These are phyloP conservation scores for Clonostachys solani DNA, from an alignment of 2,329 filamentous ascomycete genomes.

Conservation along the genomic window DNA sequence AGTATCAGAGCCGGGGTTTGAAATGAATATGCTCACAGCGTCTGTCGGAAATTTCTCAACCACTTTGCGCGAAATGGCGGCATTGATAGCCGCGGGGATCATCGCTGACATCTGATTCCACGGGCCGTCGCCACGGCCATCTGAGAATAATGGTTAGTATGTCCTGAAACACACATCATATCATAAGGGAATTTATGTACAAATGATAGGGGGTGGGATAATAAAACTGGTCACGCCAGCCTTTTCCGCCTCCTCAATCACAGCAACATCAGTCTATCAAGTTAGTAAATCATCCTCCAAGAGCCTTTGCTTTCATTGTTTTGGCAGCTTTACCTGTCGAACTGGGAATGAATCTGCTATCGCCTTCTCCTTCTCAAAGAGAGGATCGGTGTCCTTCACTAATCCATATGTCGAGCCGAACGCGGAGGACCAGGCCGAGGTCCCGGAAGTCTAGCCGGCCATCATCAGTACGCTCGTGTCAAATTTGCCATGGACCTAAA, in stretches of 20 bases:
- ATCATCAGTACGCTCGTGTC: background rate
- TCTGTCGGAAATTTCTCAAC: conserved; percentile 25
- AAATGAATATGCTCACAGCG: conserved; percentile 13
- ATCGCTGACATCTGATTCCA: conserved; percentile 24
- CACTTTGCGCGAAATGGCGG: conserved; percentile 15
- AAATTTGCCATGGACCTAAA: accelerated
- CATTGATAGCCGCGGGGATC: conserved; percentile 20
- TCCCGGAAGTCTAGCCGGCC: conserved; percentile 14
- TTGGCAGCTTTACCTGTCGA: conserved; percentile 11
- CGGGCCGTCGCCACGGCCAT: conserved; percentile 23
- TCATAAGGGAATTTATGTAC: conserved; percentile 14
- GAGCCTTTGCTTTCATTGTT: too few species aligned
- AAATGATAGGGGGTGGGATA: conserved; percentile 12
- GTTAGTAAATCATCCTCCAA: background rate
- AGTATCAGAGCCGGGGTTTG: background rate
- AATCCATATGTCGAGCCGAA: conserved; percentile 22
- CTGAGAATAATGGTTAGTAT: conserved; percentile 7
- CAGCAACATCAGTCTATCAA: conserved; percentile 16
- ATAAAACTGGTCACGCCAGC: conserved; percentile 20
- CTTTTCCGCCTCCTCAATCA: conserved; percentile 19
- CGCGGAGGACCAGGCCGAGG: conserved; percentile 15
- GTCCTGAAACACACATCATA: too few species aligned
- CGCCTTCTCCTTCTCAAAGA: conserved; percentile 20
- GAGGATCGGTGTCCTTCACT: conserved; percentile 19
- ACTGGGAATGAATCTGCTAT: conserved; percentile 15